Percentiles rank a stretch among this genome's conserved stretches.
Conservation (phyloP, 2,329 filamentous ascomycete genomes). For the Trichophyton verrucosum region DNA sequence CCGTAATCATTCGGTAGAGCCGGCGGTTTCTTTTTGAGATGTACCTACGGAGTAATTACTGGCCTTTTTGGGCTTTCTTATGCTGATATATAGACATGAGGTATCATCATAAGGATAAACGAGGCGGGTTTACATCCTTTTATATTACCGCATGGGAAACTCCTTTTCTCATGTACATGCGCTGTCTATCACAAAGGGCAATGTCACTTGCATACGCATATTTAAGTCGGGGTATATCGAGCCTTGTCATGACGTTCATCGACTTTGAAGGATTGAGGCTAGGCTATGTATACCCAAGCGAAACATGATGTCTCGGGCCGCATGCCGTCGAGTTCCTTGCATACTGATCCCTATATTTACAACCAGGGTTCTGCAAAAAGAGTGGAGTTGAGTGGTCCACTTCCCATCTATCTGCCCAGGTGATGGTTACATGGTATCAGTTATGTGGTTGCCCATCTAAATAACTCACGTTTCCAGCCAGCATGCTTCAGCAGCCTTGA, state of each 20-base stretch:
- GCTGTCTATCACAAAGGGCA: not conserved
- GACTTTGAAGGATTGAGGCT: not conserved
- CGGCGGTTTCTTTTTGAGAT: not conserved
- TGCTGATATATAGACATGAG: not conserved
- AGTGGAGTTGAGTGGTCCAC: not conserved
- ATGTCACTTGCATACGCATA: not conserved
- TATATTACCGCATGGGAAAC: not conserved
- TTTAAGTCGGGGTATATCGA: not conserved
- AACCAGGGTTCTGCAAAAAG: not conserved
- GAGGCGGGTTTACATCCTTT: not conserved
- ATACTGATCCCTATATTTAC: not conserved
- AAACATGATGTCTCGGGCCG: not conserved
- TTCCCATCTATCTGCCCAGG: not conserved
- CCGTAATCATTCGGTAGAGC: not conserved
- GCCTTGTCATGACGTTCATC: not conserved
- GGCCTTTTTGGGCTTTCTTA: not conserved
- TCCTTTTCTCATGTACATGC: not conserved
- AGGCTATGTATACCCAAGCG: not conserved
- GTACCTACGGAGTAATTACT: not conserved
- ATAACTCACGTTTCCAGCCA: not conserved
- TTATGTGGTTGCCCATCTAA: not conserved
- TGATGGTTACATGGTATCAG: not conserved
- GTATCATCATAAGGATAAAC: not conserved
- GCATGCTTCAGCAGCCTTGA: not conserved
- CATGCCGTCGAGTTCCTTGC: not conserved